Evolutionary conservation across 495 filamentous ascomycete genomes (phyloP), one percentile per base, ranked within the genome.

Genomic region (Hyaloscypha finlandica): DNA sequence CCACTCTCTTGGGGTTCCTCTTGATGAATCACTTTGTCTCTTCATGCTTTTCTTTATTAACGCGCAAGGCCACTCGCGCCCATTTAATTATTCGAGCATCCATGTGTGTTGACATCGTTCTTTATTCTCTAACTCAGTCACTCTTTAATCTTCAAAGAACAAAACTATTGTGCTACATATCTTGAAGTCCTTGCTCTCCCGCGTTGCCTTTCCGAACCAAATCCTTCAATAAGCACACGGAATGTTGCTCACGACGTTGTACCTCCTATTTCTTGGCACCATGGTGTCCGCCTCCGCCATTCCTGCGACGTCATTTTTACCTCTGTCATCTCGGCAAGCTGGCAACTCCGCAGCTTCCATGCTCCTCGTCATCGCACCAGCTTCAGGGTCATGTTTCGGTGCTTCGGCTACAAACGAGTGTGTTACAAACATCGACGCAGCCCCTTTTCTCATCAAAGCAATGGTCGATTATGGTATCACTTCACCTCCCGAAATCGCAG

Each of bases 391-490:
- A n/a, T 75, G 73, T 57, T 25, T 30, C 0, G 25, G 29, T 22
- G 65, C 71, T 52, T 55, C 54, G 4, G 9, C 58, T 37, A 55
- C 78, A 32, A 74, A 71, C 29, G 89, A 94, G 75, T 96, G 92
- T 79, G 82, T 83, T 8, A 92, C 89, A 0, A 86, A 89, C 35
- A 76, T 73, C 48, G 79, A 88, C 70, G 90, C 89, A 4, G 89
- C 85, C 0, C 83, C 83, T 0, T 81, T 77, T 69, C 80, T 91
- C 58, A 76, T 74, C 52, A 67, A 78, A 2, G 85, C 87, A 16
- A 88, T 92, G 74, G 59, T 66, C 14, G 81, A 77, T 0, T 92
- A 90, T 77, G 59, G 74, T 3, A 81, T 93, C 52, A 80, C 74
- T 39, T 77, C 75, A 32, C 73, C 79, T 0, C 83, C 77, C 4